Base-by-base conservation (phyloP, 176 grass and related monocot species). In the Ananas comosus region DNA sequence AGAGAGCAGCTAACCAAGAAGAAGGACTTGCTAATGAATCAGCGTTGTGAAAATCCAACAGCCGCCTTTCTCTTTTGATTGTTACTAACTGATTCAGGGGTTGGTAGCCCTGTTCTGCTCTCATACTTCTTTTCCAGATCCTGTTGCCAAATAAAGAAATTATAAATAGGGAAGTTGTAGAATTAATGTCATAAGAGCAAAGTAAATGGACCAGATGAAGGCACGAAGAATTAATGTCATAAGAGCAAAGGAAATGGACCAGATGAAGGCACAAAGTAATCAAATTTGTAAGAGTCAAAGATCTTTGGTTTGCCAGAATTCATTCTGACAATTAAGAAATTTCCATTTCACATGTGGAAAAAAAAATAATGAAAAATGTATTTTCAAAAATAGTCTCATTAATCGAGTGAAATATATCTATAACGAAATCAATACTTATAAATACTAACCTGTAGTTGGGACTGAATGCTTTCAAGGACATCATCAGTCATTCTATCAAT, bases 401-500 rank as follows among this genome's bases (percentile, higher is more conserved):
- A 42, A 42, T 42, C 33, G 5, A 42, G 33, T 42, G 33, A 42
- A 42, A 7, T 42, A 42, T 42, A 42, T 42, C 33, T 42, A 42
- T 42, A 42, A 42, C 33, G 6, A 42, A 42, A 42, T 42, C 33
- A 42, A 42, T 42, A 42, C 33, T 6, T 6, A 42, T 42, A 42
- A 42, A 42, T 70, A 74, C 76, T 77, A 76, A 97, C 93, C 93
- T 92, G 85, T 76, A 97, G 78, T 61, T 85, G 61, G 64, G 81
- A 64, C 33, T 24, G 69, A 69, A 97, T 87, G 48, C 76, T 92
- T 76, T 85, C 89, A 81, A 97, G 79, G 74, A 92, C 82, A 83
- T 92, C 93, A 76, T 71, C 70, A 70, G 79, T 73, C 93, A 97
- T 97, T 81, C 93, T 87, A 80, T 97, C 89, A 81, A 97, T 85